A percentile compares a stretch with the other conserved stretches of the same genome.
These are phyloP conservation scores for Yamadazyma nakazawae DNA, from an alignment of 805 yeast species.

Conservation along the genomic window DNA sequence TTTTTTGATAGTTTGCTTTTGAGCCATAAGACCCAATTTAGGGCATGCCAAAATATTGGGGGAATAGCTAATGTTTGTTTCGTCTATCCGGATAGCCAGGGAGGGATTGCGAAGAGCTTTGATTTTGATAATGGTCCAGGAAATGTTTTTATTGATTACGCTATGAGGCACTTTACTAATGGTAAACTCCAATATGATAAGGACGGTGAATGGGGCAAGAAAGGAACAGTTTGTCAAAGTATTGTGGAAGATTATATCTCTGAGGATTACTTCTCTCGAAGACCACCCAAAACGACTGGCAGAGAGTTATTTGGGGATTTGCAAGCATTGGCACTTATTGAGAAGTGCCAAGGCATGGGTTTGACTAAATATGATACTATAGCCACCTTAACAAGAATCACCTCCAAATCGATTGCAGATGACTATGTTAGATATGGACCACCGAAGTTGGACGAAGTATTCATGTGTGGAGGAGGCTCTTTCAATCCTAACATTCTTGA, in stretches of 20 bases:
- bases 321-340: constrained; percentile 13
- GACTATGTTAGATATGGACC: constrained; percentile 17
- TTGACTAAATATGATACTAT: constrained; percentile 16
- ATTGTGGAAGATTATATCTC: constrained; percentile 18
- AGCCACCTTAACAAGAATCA: constrained; percentile 23
- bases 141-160: constrained; percentile 24
- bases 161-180: constrained; percentile 20
- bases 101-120: constrained; percentile 20
- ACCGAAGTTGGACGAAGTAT: constrained; percentile 19
- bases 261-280: constrained; percentile 15
- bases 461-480: constrained; percentile 26
- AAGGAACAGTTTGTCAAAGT: constrained; percentile 18
- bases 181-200: constrained; percentile 18
- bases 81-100: constrained; percentile 18
- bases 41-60: constrained; percentile 24
- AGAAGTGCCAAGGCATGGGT: constrained; percentile 11
- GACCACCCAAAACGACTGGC: constrained; percentile 25
- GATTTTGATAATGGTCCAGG: constrained; percentile 27
- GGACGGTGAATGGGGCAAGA: constrained; percentile 21
- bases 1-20: constrained; percentile 22
- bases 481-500: constrained; percentile 18
- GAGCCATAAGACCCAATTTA: constrained; percentile 17
- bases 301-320: constrained; percentile 23
- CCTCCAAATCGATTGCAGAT: constrained; percentile 20
- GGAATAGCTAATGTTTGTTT: constrained; percentile 24